Percentiles rank a stretch among this genome's conserved stretches.
Conservation (phyloP, 2,329 filamentous ascomycete genomes). For the Phialophora chinensis region DNA sequence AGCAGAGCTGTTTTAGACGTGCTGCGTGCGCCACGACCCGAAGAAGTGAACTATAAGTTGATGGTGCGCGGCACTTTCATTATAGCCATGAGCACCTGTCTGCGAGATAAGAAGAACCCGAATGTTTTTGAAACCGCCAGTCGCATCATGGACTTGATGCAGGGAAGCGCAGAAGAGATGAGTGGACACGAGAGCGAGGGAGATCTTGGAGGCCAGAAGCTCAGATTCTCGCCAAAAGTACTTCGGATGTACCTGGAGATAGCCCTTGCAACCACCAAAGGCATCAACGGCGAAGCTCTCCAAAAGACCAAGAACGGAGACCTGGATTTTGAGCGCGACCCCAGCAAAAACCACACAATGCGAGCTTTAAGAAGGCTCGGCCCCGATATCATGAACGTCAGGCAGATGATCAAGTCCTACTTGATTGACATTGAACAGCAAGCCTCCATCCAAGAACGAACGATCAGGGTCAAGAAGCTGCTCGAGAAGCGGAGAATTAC, state of each 20-base stretch:
- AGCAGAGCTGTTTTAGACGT: conserved; percentile 66
- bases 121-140: conserved; percentile 70
- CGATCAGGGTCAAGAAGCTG: conserved; percentile 25
- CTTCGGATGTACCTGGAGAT: conserved; percentile 37
- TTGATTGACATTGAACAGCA: conserved; percentile 34
- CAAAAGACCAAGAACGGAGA: conserved; percentile 34
- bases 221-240: conserved; percentile 35
- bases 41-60: conserved; percentile 55
- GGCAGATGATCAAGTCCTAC: conserved; percentile 33
- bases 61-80: conserved; percentile 64
- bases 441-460: conserved; percentile 24
- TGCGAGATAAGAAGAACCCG: conserved; percentile 77
- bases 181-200: background rate
- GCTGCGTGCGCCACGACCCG: conserved; percentile 56
- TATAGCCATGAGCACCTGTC: conserved; percentile 75
- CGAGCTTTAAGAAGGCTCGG: conserved; percentile 32
- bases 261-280: conserved; percentile 37
- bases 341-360: conserved; percentile 36
- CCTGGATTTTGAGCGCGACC: conserved; percentile 37
- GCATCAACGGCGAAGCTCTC: conserved; percentile 30
- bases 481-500: conserved; percentile 30
- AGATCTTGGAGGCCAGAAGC: conserved; percentile 20
- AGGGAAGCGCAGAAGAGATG: conserved; percentile 29
- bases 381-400: conserved; percentile 29
- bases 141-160: conserved; percentile 70